These are phyloP conservation scores for Erigeron canadensis DNA, from an alignment of 129 eudicot genomes.

Conservation along the genomic window DNA sequence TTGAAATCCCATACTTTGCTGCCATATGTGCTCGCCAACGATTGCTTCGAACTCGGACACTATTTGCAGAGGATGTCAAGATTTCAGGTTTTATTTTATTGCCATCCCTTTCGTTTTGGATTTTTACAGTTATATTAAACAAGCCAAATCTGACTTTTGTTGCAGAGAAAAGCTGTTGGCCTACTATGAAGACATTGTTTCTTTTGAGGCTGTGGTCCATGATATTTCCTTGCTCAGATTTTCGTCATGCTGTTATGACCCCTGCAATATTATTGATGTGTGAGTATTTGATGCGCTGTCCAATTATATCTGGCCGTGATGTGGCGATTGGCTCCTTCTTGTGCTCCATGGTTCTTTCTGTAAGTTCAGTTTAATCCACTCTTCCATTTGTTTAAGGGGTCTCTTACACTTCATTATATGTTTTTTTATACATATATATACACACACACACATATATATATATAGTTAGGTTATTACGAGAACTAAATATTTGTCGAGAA, in stretches of 20 bases:
- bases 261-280: constrained; percentile 85
- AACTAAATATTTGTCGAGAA: no score
- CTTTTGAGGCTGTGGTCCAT: constrained; percentile 94
- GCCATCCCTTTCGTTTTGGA: neutral
- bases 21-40: constrained; percentile 98
- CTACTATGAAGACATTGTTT: constrained; percentile 74
- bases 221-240: constrained; percentile 99
- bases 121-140: neutral
- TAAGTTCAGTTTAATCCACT: constrained; percentile 36
- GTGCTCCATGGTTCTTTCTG: constrained; percentile 84
- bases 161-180: constrained; percentile 92
- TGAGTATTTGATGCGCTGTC: constrained; percentile 94
- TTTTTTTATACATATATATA: no score
- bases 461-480: no score
- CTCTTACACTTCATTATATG: no score
- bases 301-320: constrained; percentile 74
- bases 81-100: constrained; percentile 48
- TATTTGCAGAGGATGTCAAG: constrained; percentile 69
- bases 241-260: constrained; percentile 93
- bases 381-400: neutral
- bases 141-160: constrained; percentile 3
- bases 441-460: no score
- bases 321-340: constrained; percentile 82
- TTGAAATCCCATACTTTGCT: constrained; percentile 83
- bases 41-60: constrained; percentile 60